These are phyloP conservation scores for Elymus sibiricus DNA, from an alignment of 176 grass and related monocot genomes.

Conservation along the genomic window DNA sequence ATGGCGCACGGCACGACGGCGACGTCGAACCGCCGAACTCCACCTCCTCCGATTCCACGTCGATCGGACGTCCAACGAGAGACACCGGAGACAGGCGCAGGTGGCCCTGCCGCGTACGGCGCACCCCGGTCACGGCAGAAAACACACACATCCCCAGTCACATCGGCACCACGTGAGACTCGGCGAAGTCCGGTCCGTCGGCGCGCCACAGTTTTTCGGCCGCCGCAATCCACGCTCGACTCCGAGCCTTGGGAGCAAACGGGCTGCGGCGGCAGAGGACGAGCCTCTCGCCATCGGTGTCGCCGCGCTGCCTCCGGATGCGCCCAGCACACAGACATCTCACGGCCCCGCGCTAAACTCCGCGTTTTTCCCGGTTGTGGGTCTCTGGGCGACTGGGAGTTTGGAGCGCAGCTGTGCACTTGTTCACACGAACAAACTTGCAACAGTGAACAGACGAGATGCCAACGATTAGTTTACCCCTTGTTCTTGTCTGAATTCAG, in stretches of 20 bases:
- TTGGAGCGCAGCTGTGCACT: not conserved
- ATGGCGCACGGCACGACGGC: not conserved
- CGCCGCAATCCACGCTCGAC: too few species aligned
- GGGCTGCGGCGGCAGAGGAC: not conserved
- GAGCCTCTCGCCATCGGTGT: not conserved
- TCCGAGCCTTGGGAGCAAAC: not conserved
- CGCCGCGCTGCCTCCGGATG: not conserved
- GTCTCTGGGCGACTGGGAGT: not conserved
- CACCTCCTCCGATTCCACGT: not conserved
- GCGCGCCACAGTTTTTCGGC: not conserved
- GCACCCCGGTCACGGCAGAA: not conserved
- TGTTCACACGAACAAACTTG: not conserved
- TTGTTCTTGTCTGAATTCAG: not conserved
- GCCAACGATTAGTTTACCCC: not conserved
- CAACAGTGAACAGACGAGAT: not conserved
- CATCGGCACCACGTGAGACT: not conserved
- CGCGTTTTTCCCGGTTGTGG: not conserved
- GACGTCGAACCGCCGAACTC: not conserved
- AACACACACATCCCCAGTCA: not conserved
- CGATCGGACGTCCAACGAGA: not conserved
- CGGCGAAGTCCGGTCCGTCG: not conserved
- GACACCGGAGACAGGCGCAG: not conserved
- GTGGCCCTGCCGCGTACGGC: not conserved
- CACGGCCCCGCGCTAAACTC: constrained; percentile 4
- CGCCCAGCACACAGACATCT: not conserved